Conservation (phyloP, 2,329 filamentous ascomycete genomes). For the Penicillium sp. region DNA sequence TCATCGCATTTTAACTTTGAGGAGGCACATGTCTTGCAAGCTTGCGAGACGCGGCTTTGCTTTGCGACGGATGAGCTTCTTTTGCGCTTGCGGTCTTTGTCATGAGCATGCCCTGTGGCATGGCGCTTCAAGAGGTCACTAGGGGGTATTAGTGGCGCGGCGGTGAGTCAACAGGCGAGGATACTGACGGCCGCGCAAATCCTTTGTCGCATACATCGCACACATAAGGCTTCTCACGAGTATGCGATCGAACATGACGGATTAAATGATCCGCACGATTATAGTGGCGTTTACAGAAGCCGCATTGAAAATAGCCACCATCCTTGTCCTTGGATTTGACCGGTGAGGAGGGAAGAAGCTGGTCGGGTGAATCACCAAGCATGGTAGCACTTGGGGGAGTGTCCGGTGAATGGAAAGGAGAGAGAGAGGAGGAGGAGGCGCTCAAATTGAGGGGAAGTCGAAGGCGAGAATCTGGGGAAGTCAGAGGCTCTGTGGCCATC, state of each 20-base stretch:
- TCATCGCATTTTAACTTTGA: conserved; percentile 56
- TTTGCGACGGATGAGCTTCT: conserved; percentile 19
- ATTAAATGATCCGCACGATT: conserved; percentile 54
- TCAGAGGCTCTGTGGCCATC: background rate
- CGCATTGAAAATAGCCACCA: conserved; percentile 47
- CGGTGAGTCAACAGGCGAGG: background rate
- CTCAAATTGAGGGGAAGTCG: background rate
- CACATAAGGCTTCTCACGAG: conserved; percentile 33
- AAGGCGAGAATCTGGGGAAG: conserved; percentile 9
- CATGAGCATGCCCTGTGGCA: conserved; percentile 36
- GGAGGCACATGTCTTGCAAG: conserved; percentile 52
- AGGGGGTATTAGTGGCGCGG: background rate
- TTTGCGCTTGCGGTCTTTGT: conserved; percentile 36
- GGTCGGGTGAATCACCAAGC: conserved; percentile 11
- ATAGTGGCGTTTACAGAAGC: conserved; percentile 53
- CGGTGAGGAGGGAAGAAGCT: background rate
- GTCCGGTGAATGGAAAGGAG: background rate
- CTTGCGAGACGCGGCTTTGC: conserved; percentile 46
- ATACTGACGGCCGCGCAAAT: conserved; percentile 32
- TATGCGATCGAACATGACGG: conserved; percentile 51
- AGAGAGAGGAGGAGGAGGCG: background rate
- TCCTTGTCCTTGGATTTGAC: conserved; percentile 18
- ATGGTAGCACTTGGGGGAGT: conserved; percentile 2
- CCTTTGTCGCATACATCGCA: conserved; percentile 34
- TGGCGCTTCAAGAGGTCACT: conserved; percentile 53